Percentiles rank a stretch among this genome's conserved stretches.
These are phyloP conservation scores for Neocatenulostroma microsporum DNA, from an alignment of 2,329 filamentous ascomycete genomes.

Conservation along the genomic window DNA sequence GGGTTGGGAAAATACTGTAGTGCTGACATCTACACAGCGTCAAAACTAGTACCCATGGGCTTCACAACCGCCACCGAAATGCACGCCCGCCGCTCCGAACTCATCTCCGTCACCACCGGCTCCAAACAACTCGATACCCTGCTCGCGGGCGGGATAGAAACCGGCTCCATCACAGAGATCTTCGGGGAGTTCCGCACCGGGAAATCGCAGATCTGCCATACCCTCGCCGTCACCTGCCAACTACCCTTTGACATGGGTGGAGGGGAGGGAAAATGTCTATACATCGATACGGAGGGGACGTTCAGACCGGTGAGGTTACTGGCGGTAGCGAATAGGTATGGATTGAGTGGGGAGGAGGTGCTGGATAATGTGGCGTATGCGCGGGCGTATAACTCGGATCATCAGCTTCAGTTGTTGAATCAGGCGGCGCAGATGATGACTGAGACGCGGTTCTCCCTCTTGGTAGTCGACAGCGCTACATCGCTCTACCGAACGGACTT, in stretches of 20 bases:
- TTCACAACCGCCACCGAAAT: slow-evolving; percentile 99
- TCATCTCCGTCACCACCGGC: slow-evolving; percentile 96
- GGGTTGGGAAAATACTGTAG: neutral
- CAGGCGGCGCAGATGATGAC: slow-evolving; percentile 99
- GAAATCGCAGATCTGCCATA: slow-evolving; percentile 98
- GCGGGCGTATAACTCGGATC: slow-evolving; percentile 95
- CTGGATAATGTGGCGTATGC: slow-evolving; percentile 98
- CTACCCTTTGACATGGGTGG: slow-evolving; percentile 98
- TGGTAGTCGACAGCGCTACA: slow-evolving; percentile 93
- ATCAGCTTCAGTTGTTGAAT: slow-evolving; percentile 89
- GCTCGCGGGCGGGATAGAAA: slow-evolving; percentile 89
- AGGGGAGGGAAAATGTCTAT: slow-evolving; percentile 94
- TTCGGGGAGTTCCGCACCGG: slow-evolving; percentile 97
- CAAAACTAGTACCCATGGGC: slow-evolving; percentile 95
- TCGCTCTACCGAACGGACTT: slow-evolving; percentile 95
- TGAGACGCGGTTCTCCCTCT: slow-evolving; percentile 90
- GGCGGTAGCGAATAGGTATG: slow-evolving; percentile 87
- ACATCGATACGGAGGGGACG: slow-evolving; percentile 97
- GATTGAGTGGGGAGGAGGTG: slow-evolving; percentile 91
- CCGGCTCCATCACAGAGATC: slow-evolving; percentile 93
- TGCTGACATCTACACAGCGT: slow-evolving; percentile 49
- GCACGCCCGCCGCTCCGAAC: slow-evolving; percentile 91
- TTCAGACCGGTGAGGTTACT: slow-evolving; percentile 85
- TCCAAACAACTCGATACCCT: slow-evolving; percentile 96
- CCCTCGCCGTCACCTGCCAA: slow-evolving; percentile 95